phyloP scores from a whole-genome alignment of 1,139 yeast genomes.

The Candida neerlandica region DNA sequence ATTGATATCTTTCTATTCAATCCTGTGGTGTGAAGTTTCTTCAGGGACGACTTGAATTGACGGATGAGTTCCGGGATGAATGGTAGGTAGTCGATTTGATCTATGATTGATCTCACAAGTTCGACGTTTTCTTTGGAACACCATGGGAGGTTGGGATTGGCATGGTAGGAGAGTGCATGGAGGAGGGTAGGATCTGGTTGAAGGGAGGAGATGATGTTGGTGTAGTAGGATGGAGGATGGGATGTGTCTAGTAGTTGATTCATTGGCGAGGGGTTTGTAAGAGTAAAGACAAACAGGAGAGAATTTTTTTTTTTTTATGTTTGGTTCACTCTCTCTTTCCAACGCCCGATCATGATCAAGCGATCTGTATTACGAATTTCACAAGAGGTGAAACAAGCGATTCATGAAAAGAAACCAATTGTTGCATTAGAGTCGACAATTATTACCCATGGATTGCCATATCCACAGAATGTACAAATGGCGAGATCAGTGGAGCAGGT shows the following conservation, averaged over 20 bases:
- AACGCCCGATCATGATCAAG: conserved; percentile 4
- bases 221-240: not conserved
- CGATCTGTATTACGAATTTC: conserved; percentile 24
- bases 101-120: conserved; percentile 16
- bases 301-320: conserved; percentile 2
- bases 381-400: conserved; percentile 64
- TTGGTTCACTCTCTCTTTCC: not conserved
- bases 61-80: conserved; percentile 12
- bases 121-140: conserved; percentile 19
- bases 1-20: conserved; percentile 24
- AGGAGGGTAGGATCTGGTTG: conserved; percentile 1
- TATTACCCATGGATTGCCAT: conserved; percentile 88
- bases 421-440: conserved; percentile 87
- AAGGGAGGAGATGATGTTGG: not conserved
- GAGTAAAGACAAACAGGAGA: not conserved
- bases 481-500: conserved; percentile 67
- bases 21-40: conserved; percentile 5
- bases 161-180: conserved; percentile 21
- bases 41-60: conserved; percentile 9
- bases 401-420: conserved; percentile 57
- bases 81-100: conserved; percentile 2
- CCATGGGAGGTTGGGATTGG: conserved; percentile 38
- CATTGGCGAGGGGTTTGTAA: not conserved
- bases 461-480: conserved; percentile 73
- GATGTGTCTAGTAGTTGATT: conserved; percentile 5